Conservation (phyloP, 805 yeast species). For the Metschnikowia lochheadii region DNA sequence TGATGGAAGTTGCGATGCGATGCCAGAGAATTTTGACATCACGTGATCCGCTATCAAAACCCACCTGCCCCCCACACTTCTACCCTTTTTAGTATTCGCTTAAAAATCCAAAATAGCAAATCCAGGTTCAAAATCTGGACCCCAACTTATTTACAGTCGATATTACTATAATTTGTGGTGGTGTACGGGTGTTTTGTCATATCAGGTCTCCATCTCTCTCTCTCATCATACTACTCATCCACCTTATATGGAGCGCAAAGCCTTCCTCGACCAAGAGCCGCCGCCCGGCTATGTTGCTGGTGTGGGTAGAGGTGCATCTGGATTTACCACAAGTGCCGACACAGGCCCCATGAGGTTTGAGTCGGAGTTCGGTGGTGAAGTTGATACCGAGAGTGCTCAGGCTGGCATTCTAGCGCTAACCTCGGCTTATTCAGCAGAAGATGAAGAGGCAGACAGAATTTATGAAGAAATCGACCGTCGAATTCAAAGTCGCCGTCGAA, state of each 20-base stretch:
- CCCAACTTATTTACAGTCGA: too few relatives aligned
- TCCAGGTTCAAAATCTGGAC: not conserved
- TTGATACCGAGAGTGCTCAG: slow-evolving; percentile 28
- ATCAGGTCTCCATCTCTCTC: not conserved
- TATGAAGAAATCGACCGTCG: slow-evolving; percentile 66
- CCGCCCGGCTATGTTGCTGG: slow-evolving; percentile 93
- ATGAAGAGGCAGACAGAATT: slow-evolving; percentile 72
- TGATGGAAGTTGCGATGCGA: slow-evolving; percentile 4
- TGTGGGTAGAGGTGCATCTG: slow-evolving; percentile 91
- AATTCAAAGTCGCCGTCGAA: slow-evolving; percentile 23
- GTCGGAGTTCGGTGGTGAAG: slow-evolving; percentile 15
- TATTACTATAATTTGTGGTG: not conserved
- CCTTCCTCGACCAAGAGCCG: slow-evolving; percentile 75
- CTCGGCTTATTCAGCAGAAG: slow-evolving; percentile 44
- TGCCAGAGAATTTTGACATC: slow-evolving; percentile 10
- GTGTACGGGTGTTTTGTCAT: slow-evolving; percentile 1
- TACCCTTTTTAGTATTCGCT: not conserved
- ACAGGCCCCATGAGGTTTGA: slow-evolving; percentile 40
- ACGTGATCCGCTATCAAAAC: slow-evolving; percentile 9
- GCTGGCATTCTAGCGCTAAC: slow-evolving; percentile 29
- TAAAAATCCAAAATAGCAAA: not conserved
- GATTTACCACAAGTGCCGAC: slow-evolving; percentile 84
- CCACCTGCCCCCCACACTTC: not conserved
- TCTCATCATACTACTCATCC: not conserved
- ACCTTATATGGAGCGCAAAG: slow-evolving; percentile 12